phyloP scores from a whole-genome alignment of 441 rosid genomes.

The Manihot esculenta region DNA sequence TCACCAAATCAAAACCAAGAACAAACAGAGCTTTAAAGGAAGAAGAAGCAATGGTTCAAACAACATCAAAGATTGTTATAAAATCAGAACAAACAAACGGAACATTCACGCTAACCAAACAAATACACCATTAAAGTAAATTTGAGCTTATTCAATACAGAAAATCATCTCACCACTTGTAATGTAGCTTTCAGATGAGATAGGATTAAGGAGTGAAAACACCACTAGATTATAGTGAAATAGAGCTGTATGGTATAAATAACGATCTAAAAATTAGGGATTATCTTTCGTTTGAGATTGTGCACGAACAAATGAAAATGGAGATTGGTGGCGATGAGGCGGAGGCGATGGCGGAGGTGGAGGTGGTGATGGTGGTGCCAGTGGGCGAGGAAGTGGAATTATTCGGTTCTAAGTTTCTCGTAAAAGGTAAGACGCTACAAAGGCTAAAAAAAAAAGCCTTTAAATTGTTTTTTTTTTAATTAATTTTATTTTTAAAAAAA shows the following conservation, averaged over 20 bases:
- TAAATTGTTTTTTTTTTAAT: conserved; percentile 14
- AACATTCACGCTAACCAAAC: conserved; percentile 9
- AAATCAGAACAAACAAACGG: conserved; percentile 7
- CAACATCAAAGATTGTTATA: conserved; percentile 1
- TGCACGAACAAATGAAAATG: conserved; percentile 13
- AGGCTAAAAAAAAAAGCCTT: conserved; percentile 32
- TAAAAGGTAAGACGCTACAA: conserved; percentile 48
- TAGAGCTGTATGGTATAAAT: conserved; percentile 18
- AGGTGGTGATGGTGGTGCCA: conserved; percentile 13
- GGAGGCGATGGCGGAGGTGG: conserved; percentile 19
- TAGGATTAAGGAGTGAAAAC: neutral
- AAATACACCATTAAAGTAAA: neutral
- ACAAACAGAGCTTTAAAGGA: neutral
- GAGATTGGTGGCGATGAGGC: conserved; percentile 19
- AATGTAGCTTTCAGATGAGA: conserved; percentile 36
- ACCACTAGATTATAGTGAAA: neutral
- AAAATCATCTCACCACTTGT: conserved; percentile 32
- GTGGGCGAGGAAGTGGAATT: conserved; percentile 21
- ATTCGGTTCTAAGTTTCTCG: conserved; percentile 46
- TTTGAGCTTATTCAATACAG: neutral
- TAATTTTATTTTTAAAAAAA: neutral
- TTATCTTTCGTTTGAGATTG: too few species aligned
- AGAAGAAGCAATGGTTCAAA: neutral
- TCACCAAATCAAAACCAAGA: conserved; percentile 15
- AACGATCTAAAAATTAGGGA: conserved; percentile 29